phyloP scores from a whole-genome alignment of 441 rosid genomes.

The Mallotus repandus region DNA sequence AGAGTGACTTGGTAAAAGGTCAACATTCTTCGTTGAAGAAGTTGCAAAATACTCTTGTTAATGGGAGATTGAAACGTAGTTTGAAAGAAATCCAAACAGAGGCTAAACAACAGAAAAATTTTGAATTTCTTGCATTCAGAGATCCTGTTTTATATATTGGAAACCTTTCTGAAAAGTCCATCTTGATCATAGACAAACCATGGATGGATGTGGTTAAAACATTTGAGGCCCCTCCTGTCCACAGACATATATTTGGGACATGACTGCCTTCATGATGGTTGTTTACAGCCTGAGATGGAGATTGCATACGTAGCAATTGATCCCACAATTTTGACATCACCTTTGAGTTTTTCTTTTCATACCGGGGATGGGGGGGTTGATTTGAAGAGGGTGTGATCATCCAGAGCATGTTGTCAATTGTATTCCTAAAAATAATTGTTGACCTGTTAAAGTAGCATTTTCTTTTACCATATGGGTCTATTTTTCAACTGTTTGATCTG shows the following conservation, averaged over 20 bases:
- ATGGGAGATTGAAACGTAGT: conserved; percentile 54
- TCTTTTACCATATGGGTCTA: background rate
- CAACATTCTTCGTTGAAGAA: conserved; percentile 39
- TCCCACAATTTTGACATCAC: conserved; percentile 25
- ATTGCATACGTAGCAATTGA: conserved; percentile 20
- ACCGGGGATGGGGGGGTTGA: conserved; percentile 7
- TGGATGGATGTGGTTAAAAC: conserved; percentile 82
- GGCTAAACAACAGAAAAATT: conserved; percentile 54
- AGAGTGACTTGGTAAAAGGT: conserved; percentile 39
- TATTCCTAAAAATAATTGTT: conserved; percentile 32
- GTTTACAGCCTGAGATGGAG: conserved; percentile 25
- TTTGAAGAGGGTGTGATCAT: conserved; percentile 10
- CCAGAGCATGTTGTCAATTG: conserved; percentile 35
- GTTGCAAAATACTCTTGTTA: conserved; percentile 37
- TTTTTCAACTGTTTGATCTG: conserved; percentile 13
- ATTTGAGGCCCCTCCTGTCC: conserved; percentile 76
- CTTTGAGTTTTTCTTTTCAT: conserved; percentile 13
- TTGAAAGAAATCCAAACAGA: conserved; percentile 47
- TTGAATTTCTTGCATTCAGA: conserved; percentile 66
- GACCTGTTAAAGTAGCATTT: conserved; percentile 30
- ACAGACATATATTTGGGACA: conserved; percentile 92
- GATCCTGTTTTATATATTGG: conserved; percentile 82
- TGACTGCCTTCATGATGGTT: conserved; percentile 29
- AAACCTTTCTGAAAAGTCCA: conserved; percentile 69
- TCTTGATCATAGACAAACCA: conserved; percentile 88